Base-by-base conservation (phyloP, 2,329 filamentous ascomycete species). In the Phialemonium atrogriseum region DNA sequence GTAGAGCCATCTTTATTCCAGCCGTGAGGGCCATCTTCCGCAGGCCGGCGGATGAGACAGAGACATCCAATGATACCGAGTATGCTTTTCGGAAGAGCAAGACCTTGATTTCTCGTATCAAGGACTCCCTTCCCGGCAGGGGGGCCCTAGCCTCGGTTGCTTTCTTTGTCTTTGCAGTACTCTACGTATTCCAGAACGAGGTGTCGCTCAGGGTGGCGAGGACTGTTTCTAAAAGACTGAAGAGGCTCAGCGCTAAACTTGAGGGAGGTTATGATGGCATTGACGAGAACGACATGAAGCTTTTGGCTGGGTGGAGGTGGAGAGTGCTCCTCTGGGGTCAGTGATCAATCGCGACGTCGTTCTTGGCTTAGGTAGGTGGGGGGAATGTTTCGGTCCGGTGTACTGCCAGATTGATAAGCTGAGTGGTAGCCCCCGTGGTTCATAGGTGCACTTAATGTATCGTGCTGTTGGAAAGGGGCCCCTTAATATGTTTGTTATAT, bases 131-230 rank as follows among this genome's bases (percentile, higher is more conserved):
- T 2, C 52, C 60, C 8, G 61, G 66, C 5, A 58, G 56, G 10
- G 62, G 63, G 10, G 48, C 59, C 2, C 47, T 73, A 16, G 69
- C 70, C 1, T 63, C 62, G 21, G 39, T 74, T 8, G 65, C 66
- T 7, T 64, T 71, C 40, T 64, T 76, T 19, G 68, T 76, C 3
- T 67, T 75, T 39, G 65, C 69, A 3, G 65, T 73, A 13, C 52
- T 76, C 23, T 75, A 72, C 47, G 62, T 76, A 10, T 77, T 77
- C 39, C 63, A 66, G 44, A 73, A 71, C 46, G 72, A 77, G 48
- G 70, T 77, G 13, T 60, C 66, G 32, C 47, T 76, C 27, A 62
- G 70, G 5, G 69, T 73, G 4, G 69, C 68, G 9, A 60, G 58
- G 44, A 74, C 70, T 4, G 50, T 72, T 12, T 56, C 60, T 18